A percentile compares a stretch with the other conserved stretches of the same genome.
Conservation (phyloP, 2,329 filamentous ascomycete species). For the Microdochium trichocladiopsis region DNA sequence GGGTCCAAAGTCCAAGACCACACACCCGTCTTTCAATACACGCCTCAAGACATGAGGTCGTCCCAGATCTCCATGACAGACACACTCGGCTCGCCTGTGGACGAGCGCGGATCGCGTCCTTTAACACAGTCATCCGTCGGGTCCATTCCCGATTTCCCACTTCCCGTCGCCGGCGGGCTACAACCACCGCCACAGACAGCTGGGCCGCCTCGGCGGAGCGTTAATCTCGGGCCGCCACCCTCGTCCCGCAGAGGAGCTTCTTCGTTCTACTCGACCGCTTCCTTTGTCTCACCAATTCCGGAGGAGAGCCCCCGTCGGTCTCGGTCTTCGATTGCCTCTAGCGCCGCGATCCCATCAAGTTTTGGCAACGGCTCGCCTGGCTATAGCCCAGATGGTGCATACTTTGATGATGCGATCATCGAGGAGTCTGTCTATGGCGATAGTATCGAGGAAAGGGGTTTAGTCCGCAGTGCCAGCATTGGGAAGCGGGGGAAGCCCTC, state of each 20-base stretch:
- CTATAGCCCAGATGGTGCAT: slow-evolving; percentile 38
- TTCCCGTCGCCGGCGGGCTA: slow-evolving; percentile 24
- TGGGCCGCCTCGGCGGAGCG: slow-evolving; percentile 36
- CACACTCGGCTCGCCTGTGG: slow-evolving; percentile 22
- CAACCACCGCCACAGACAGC: slow-evolving; percentile 13
- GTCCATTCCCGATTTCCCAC: slow-evolving; percentile 53
- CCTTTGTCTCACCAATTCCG: slow-evolving; percentile 68
- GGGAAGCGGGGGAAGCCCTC: slow-evolving; percentile 53
- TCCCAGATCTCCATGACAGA: slow-evolving; percentile 36
- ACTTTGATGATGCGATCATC: slow-evolving; percentile 40
- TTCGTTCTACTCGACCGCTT: slow-evolving; percentile 58
- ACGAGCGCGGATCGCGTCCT: slow-evolving; percentile 39
- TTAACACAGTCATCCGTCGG: slow-evolving; percentile 47
- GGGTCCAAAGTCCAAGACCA: slow-evolving; percentile 47
- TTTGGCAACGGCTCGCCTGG: slow-evolving; percentile 49
- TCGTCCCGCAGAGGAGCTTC: slow-evolving; percentile 53
- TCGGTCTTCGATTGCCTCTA: slow-evolving; percentile 63
- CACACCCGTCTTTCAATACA: slow-evolving; percentile 45
- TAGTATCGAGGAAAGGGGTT: slow-evolving; percentile 44
- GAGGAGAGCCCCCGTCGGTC: slow-evolving; percentile 59
- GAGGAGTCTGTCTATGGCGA: slow-evolving; percentile 40
- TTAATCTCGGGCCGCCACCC: slow-evolving; percentile 52
- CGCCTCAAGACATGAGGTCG: slow-evolving; percentile 26
- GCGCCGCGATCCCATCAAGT: slow-evolving; percentile 62
- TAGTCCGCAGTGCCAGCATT: slow-evolving; percentile 55